Conservation (phyloP, 2,329 filamentous ascomycete genomes). For the Alternaria rosae region DNA sequence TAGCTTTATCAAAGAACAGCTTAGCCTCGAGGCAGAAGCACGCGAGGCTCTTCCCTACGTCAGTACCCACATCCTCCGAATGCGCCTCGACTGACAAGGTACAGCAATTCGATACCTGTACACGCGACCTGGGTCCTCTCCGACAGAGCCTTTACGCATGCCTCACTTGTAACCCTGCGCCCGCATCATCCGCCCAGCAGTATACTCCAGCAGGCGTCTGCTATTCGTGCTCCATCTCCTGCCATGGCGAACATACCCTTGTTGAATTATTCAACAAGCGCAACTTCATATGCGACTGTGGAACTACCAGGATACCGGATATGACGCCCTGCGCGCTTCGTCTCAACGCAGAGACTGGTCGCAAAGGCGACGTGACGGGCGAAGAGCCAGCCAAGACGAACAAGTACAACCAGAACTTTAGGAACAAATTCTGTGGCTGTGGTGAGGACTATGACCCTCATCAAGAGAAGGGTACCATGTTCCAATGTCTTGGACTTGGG, state of each 20-base stretch:
- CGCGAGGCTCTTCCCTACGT: slow-evolving; percentile 95
- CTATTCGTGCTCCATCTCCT: slow-evolving; percentile 96
- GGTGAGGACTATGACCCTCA: slow-evolving; percentile 86
- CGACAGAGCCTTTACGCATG: slow-evolving; percentile 92
- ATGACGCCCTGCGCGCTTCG: slow-evolving; percentile 79
- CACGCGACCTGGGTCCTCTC: slow-evolving; percentile 84
- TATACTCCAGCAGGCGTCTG: slow-evolving; percentile 84
- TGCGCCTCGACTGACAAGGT: slow-evolving; percentile 18
- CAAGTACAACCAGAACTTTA: slow-evolving; percentile 95
- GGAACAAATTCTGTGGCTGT: slow-evolving; percentile 91
- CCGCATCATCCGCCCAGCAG: slow-evolving; percentile 66
- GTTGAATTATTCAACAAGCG: slow-evolving; percentile 97
- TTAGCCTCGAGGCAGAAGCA: slow-evolving; percentile 91
- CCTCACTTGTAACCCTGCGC: slow-evolving; percentile 88
- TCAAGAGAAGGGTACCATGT: slow-evolving; percentile 96
- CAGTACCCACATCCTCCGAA: slow-evolving; percentile 44
- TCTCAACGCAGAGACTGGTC: slow-evolving; percentile 73
- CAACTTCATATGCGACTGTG: slow-evolving; percentile 96
- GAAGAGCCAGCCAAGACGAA: slow-evolving; percentile 77
- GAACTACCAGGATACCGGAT: slow-evolving; percentile 78
- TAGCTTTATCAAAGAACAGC: slow-evolving; percentile 87
- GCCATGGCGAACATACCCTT: slow-evolving; percentile 91
- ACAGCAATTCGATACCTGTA: slow-evolving; percentile 92
- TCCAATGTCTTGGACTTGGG: slow-evolving; percentile 89
- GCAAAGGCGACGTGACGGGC: slow-evolving; percentile 77